Conservation (phyloP, 495 filamentous ascomycete species). For the Jackrogersella multiformis region DNA sequence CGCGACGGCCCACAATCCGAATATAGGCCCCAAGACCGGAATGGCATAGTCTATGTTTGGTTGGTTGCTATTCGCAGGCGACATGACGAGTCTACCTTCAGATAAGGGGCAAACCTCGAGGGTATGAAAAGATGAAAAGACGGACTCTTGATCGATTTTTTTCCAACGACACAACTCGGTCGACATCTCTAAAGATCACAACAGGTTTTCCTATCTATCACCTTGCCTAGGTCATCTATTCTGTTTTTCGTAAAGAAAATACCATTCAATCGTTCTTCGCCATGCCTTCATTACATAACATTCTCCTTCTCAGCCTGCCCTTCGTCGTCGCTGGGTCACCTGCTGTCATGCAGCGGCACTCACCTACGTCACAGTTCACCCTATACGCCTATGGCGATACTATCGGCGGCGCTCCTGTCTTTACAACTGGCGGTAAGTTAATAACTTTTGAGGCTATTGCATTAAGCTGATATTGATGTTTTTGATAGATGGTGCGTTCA, state of each 20-base stretch:
- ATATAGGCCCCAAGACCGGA: slow-evolving; percentile 25
- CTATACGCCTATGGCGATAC: slow-evolving; percentile 51
- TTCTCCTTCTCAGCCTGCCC: slow-evolving; percentile 31
- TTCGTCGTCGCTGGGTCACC: slow-evolving; percentile 15
- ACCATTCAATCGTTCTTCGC: not conserved
- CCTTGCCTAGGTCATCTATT: not conserved
- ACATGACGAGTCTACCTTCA: slow-evolving; percentile 33
- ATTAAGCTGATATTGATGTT: not conserved
- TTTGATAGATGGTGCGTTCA: slow-evolving; percentile 34
- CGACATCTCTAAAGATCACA: slow-evolving; percentile 1
- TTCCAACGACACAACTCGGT: slow-evolving; percentile 4
- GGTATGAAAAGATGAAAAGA: slow-evolving; percentile 26
- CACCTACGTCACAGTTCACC: slow-evolving; percentile 30
- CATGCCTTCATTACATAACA: slow-evolving; percentile 25
- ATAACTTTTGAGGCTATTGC: not conserved
- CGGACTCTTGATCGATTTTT: slow-evolving; percentile 4
- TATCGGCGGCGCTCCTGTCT: slow-evolving; percentile 48
- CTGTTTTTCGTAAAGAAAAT: not conserved
- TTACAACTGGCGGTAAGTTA: slow-evolving; percentile 48
- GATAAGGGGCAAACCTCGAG: not conserved
- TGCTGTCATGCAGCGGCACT: slow-evolving; percentile 1
- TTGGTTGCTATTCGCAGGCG: not conserved
- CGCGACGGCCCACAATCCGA: slow-evolving; percentile 29
- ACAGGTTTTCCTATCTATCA: slow-evolving; percentile 1
- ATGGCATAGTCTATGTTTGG: slow-evolving; percentile 6